A percentile compares a stretch with the other conserved stretches of the same genome.
Evolutionary conservation across 2,329 filamentous ascomycete species (phyloP).

Genomic region (Stenocarpella maydis): DNA sequence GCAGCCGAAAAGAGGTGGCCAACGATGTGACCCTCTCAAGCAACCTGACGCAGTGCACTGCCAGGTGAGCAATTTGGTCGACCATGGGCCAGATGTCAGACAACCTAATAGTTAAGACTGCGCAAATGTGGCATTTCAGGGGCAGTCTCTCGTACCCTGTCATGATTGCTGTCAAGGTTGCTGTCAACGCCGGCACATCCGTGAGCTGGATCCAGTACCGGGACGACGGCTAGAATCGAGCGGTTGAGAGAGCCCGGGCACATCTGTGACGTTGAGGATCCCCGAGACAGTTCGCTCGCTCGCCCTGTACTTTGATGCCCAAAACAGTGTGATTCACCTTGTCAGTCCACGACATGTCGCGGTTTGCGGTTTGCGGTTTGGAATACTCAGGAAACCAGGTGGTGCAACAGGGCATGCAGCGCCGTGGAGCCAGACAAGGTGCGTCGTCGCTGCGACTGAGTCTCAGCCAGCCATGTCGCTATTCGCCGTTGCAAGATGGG

Average conservation of each 20-base stretch:
- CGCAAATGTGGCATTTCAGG: background rate
- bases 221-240: background rate
- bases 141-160: no score
- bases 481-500: background rate
- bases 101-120: background rate
- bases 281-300: background rate
- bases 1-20: background rate
- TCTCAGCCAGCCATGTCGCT: background rate
- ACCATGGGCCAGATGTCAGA: background rate
- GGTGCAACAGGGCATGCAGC: background rate
- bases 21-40: conserved; percentile 1
- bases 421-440: no score
- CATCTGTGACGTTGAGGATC: background rate
- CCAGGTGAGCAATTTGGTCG: background rate
- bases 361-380: background rate
- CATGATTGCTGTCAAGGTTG: background rate
- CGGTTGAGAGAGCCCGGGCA: background rate
- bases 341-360: background rate
- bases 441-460: background rate
- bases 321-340: background rate
- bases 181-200: background rate
- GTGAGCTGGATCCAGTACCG: background rate
- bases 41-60: background rate
- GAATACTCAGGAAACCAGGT: background rate
- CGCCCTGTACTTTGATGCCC: background rate